Base-by-base conservation (phyloP, 2,329 filamentous ascomycete genomes). In the Diaporthe citriasiana region DNA sequence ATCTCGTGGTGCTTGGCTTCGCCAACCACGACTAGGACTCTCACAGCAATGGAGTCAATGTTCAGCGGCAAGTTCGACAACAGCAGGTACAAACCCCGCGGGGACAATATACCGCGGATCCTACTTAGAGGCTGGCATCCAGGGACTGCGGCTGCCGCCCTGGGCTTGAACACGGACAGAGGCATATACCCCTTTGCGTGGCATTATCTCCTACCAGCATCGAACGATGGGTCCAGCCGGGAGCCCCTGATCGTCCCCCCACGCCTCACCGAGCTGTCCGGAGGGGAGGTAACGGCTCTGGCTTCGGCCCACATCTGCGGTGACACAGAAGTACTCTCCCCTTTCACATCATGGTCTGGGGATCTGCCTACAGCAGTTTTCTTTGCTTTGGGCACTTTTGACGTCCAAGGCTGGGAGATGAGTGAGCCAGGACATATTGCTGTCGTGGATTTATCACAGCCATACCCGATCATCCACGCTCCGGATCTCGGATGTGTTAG, bases 161-260 rank as follows among this genome's bases (percentile, higher is more conserved):
- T 51, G 27, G 42, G 60, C 27, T 10, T 66, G 13, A 66, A 66
- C 22, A 50, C 45, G 5, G 27, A 30, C 12, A 17, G 19, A 13
- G 60, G 60, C 1, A 35, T 66, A 12, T 66, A 50, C 30, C 60
- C 60, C 10, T 66, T 66, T 3, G 42, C 60, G 12, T 66, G 30
- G 45, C 40, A 25, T 15, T 5, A 15, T 13, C 42, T 50, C 27
- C 60, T 50, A 2, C 60, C 27, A 10, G 42, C n/a, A 13, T 42
- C n/a, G 2, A 60, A 27, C n/a, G 27, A 33, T 9, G 22, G 7
- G 12, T 35, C 27, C 22, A 60, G 38, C 35, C n/a, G 38, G 19
- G 42, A 50, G 60, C 60, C 42, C 30, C 17, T 22, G 9, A 13
- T 5, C 12, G 12, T 25, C 6, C 60, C 30, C 1, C 22, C 27